Conservation (phyloP, 2,329 filamentous ascomycete genomes). For the Venturia nashicola region DNA sequence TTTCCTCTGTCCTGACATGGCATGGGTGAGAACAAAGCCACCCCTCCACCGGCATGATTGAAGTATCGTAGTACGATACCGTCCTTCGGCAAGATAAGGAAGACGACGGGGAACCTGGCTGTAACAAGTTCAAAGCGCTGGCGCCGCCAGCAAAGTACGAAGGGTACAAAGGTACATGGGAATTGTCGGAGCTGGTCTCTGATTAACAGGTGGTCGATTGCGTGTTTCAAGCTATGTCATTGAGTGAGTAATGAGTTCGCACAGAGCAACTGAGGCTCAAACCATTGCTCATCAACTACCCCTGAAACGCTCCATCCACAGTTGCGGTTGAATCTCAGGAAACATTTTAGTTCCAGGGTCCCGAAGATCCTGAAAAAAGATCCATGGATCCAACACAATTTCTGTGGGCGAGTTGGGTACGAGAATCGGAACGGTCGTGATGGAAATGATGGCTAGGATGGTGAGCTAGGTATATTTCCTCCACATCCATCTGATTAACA, state of each 20-base stretch:
- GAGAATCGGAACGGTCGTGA: not conserved
- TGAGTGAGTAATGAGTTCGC: not conserved
- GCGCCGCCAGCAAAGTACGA: not conserved
- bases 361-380: too few relatives aligned
- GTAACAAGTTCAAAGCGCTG: not conserved
- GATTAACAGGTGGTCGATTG: not conserved
- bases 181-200: not conserved
- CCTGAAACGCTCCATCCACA: not conserved
- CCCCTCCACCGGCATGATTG: not conserved
- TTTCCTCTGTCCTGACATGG: not conserved
- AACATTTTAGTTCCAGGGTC: not conserved
- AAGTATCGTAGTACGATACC: not conserved
- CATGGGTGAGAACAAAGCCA: not conserved
- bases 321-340: not conserved
- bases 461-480: not conserved
- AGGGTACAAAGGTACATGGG: not conserved
- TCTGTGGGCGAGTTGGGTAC: not conserved
- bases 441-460: not conserved
- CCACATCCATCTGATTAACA: not conserved
- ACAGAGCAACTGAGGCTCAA: conserved; percentile 2
- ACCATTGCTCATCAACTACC: not conserved
- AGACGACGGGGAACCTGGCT: too few relatives aligned
- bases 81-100: not conserved
- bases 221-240: conserved; percentile 3
- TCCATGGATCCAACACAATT: not conserved